Evolutionary conservation across 352 stramenopile genomes (phyloP), one percentile per base, ranked within the genome.

Genomic region (Pythium utonaiense): DNA sequence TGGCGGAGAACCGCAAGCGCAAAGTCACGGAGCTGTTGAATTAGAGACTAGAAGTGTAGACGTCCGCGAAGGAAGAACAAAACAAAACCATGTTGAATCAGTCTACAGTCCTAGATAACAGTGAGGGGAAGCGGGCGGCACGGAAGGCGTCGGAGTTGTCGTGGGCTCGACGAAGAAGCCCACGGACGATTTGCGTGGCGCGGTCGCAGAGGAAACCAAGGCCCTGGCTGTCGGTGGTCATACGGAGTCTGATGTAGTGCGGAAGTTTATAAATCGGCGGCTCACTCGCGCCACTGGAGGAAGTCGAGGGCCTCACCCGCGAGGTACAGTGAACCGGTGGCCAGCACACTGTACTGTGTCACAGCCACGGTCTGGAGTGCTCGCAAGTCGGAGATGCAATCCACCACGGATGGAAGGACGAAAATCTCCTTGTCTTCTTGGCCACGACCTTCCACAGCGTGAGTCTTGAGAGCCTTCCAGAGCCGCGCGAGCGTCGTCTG

Each of bases 291-390:
- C 83, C 83, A 93, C 8, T 73, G 67, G 36, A 91, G 66, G 30
- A 83, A 79, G 24, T 74, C 69, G 51, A 93, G 68, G 24, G 78
- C 64, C 53, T 91, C 83, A 21, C 83, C 83, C 7, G 77, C 78
- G 28, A 91, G 68, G 57, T 90, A 90, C 36, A 93, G 72, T 41
- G 83, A 93, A 3, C 83, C 83, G 1, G 83, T 91, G 47, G 86
- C 77, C n/a, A 93, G 57, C 22, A 93, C 71, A 51, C 70, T 79
- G 71, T 71, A 84, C 31, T 27, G 70, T 45, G n/a, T 66, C 52
- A 19, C 65, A 16, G 14, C 36, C 54, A 48, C 48, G 51, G 28
- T 16, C 17, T 19, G 24, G 17, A 17, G 27, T 34, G 34, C 25
- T 30, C 76, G 78, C 24, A 91, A 62, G 31, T 87, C 78, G 54